Conservation (phyloP, 75 land plant species). For the Larix kaempferi region DNA sequence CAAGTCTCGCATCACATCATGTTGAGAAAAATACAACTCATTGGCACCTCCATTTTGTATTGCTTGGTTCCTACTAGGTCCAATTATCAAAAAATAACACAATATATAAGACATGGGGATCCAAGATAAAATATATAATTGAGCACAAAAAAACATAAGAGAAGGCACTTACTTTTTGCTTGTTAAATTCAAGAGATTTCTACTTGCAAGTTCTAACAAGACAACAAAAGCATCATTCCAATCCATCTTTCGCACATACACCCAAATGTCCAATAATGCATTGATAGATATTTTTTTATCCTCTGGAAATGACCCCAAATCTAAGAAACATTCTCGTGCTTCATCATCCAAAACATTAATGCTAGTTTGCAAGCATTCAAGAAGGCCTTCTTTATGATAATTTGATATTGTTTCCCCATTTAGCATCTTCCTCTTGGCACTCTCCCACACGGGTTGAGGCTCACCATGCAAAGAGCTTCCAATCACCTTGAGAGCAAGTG, state of each 20-base stretch:
- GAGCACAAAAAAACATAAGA: neutral
- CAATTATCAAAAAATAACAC: slow-evolving; percentile 15
- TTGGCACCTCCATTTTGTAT: slow-evolving; percentile 11
- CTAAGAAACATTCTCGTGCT: slow-evolving; percentile 52
- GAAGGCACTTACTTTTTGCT: slow-evolving; percentile 18
- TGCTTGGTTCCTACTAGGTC: neutral
- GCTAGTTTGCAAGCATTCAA: slow-evolving; percentile 24
- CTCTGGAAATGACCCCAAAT: slow-evolving; percentile 57
- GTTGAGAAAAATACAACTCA: too few relatives aligned
- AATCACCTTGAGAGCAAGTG: slow-evolving; percentile 63
- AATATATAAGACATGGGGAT: slow-evolving; percentile 40
- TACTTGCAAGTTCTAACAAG: slow-evolving; percentile 43
- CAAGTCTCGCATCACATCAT: too few relatives aligned
- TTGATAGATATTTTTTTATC: slow-evolving; percentile 52
- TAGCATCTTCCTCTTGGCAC: slow-evolving; percentile 36
- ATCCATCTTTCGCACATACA: slow-evolving; percentile 41
- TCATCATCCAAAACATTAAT: slow-evolving; percentile 4
- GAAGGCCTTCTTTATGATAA: slow-evolving; percentile 38
- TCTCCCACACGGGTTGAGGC: slow-evolving; percentile 33
- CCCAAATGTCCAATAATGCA: slow-evolving; percentile 51
- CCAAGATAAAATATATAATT: neutral
- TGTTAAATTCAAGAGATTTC: slow-evolving; percentile 43
- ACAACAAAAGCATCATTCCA: slow-evolving; percentile 50
- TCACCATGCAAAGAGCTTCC: slow-evolving; percentile 41
- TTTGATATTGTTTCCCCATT: slow-evolving; percentile 37